These are phyloP conservation scores for Sambucus nigra DNA, from an alignment of 129 eudicot species.

Conservation along the genomic window DNA sequence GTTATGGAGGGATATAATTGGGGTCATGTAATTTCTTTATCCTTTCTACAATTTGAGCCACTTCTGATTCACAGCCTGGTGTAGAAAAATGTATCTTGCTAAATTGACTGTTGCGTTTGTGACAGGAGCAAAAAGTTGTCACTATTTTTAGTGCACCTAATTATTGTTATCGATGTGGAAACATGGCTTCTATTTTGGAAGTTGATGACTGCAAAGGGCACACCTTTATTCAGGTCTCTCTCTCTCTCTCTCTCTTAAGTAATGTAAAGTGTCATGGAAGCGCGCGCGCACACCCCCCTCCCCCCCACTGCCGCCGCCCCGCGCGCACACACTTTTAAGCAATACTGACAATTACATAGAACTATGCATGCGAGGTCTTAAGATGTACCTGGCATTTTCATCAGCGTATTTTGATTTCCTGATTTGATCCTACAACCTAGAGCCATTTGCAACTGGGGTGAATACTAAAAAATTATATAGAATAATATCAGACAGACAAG, in stretches of 20 bases:
- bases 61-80: conserved; percentile 2
- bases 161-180: conserved; percentile 94
- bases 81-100: conserved; percentile 1
- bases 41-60: not conserved
- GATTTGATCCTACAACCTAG: too few relatives aligned
- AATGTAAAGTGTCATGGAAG: too few relatives aligned
- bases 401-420: too few relatives aligned
- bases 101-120: conserved; percentile 6
- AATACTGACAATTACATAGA: too few relatives aligned
- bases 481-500: too few relatives aligned
- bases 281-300: not conserved
- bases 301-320: not conserved
- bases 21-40: conserved; percentile 56
- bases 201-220: conserved; percentile 92
- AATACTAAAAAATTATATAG: too few relatives aligned
- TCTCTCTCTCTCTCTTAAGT: conserved; percentile 8
- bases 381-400: too few relatives aligned
- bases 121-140: conserved; percentile 92
- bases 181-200: conserved; percentile 95
- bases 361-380: too few relatives aligned
- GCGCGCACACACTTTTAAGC: not conserved
- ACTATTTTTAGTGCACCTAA: conserved; percentile 95
- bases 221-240: conserved; percentile 70
- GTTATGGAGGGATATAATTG: conserved; percentile 98
- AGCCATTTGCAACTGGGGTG: too few relatives aligned